Evolutionary conservation across 73 alveolate genomes (phyloP).

Genomic region (Tetrahymena thermophila): DNA sequence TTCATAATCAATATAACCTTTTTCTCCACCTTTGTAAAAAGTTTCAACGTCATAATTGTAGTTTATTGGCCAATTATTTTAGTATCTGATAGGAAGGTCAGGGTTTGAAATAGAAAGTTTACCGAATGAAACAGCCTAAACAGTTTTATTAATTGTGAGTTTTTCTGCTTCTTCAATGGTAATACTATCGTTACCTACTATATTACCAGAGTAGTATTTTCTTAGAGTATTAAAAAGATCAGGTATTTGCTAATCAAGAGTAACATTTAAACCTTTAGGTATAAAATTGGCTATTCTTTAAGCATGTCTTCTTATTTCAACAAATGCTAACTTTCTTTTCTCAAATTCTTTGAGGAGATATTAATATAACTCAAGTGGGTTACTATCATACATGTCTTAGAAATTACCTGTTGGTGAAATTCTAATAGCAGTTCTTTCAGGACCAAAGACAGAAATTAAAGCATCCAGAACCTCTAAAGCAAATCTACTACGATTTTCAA

Average conservation of each 20-base stretch:
- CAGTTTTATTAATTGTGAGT: neutral
- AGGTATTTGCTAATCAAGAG: neutral
- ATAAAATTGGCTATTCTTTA: neutral
- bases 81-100: conserved; percentile 10
- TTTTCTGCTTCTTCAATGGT: conserved; percentile 8
- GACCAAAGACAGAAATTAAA: conserved; percentile 39
- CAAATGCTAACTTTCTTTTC: conserved; percentile 32
- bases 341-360: conserved; percentile 32
- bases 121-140: conserved; percentile 26
- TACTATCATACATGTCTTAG: conserved; percentile 45
- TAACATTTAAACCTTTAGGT: neutral
- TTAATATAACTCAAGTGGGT: conserved; percentile 39
- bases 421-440: conserved; percentile 48
- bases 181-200: conserved; percentile 15
- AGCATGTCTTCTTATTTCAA: conserved; percentile 33
- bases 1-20: conserved; percentile 34
- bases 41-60: neutral
- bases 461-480: conserved; percentile 60
- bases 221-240: conserved; percentile 7
- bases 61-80: neutral
- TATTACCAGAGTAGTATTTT: conserved; percentile 1
- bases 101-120: conserved; percentile 12
- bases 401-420: conserved; percentile 46
- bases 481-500: conserved; percentile 69
- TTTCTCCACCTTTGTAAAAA: conserved; percentile 14